Conservation (phyloP, 305 asterid species). For the Fraxinus angustifolia region DNA sequence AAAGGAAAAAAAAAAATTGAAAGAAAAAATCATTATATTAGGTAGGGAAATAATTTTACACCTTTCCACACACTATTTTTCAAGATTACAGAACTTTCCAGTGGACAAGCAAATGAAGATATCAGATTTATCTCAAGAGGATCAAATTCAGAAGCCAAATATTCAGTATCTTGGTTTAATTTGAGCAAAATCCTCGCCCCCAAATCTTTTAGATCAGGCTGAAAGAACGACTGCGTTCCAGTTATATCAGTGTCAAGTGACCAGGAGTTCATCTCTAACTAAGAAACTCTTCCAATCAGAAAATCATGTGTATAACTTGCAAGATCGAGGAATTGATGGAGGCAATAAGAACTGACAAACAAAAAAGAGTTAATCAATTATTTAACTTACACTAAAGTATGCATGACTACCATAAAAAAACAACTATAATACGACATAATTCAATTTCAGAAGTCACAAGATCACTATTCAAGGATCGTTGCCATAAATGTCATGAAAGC, state of each 20-base stretch:
- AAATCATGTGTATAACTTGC: neutral
- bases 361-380: neutral
- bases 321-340: neutral
- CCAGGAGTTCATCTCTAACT: neutral
- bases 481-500: neutral
- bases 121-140: conserved; percentile 62
- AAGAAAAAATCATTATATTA: no score
- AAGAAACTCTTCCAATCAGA: neutral
- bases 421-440: neutral
- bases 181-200: conserved; percentile 31
- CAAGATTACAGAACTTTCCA: neutral
- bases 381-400: neutral
- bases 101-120: conserved; percentile 54
- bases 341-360: neutral
- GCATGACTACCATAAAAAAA: neutral
- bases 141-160: conserved; percentile 67
- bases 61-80: neutral
- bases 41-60: neutral
- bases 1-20: neutral
- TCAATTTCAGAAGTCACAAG: neutral
- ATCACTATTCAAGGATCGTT: neutral
- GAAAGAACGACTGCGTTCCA: neutral
- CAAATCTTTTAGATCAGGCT: neutral
- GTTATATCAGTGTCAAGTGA: neutral
- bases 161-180: conserved; percentile 34